phyloP scores from a whole-genome alignment of 2,329 filamentous ascomycete species.

The Zasmidium citrigriseum region DNA sequence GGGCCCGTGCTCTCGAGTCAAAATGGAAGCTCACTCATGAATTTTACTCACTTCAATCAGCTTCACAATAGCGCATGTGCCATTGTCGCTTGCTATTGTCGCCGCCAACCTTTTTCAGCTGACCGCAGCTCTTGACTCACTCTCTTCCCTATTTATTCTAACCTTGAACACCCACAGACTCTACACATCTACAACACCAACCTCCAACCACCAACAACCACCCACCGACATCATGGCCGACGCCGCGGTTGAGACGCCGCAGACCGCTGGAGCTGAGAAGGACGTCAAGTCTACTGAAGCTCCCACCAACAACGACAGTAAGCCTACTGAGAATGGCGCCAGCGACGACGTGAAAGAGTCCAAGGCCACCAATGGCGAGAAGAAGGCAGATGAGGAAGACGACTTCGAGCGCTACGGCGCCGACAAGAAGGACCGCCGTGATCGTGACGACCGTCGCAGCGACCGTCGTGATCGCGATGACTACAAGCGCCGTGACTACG shows the following conservation, averaged over 20 bases:
- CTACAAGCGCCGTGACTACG: constrained; percentile 16
- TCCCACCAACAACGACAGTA: constrained; percentile 18
- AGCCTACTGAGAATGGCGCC: constrained; percentile 9
- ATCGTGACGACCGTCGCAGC: constrained; percentile 8
- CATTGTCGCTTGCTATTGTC: neutral
- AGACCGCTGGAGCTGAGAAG: constrained; percentile 16
- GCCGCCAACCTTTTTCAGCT: neutral
- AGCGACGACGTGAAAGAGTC: constrained; percentile 1
- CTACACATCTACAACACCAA: too few species aligned
- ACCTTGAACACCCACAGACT: too few species aligned
- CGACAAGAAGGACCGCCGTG: constrained; percentile 22
- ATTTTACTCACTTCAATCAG: neutral
- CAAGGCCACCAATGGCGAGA: constrained; percentile 18
- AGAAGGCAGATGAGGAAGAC: constrained; percentile 17
- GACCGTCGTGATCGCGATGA: constrained; percentile 16
- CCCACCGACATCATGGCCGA: constrained; percentile 21
- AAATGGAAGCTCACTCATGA: neutral
- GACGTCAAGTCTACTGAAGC: constrained; percentile 17
- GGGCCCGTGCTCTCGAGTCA: neutral
- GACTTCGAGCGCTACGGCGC: constrained; percentile 19
- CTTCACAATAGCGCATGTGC: neutral
- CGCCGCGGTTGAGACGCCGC: constrained; percentile 18
- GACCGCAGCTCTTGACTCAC: neutral
- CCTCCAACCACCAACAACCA: constrained; percentile 1
- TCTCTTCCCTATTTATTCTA: neutral